Evolutionary conservation across 2,329 filamentous ascomycete species (phyloP).

Genomic region (Emydomyces testavorans): DNA sequence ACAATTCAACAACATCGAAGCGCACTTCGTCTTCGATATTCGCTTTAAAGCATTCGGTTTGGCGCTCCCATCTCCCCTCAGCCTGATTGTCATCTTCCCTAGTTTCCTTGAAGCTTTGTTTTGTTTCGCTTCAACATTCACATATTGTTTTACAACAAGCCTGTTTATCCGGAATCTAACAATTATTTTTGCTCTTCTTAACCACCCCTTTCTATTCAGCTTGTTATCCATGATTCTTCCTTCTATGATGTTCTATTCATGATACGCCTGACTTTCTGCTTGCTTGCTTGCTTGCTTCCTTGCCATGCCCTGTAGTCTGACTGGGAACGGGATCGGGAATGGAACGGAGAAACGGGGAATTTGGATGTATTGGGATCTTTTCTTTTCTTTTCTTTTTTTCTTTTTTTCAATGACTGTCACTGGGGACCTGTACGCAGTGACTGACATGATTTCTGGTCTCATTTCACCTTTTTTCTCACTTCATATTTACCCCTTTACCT

Average conservation of each 20-base stretch:
- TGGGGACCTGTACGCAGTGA: neutral
- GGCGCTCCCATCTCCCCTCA: constrained; percentile 4
- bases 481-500: neutral
- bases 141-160: neutral
- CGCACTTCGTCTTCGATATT: neutral
- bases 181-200: neutral
- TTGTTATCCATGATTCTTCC: neutral
- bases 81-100: neutral
- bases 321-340: constrained; percentile 8
- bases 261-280: constrained; percentile 1
- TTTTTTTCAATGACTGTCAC: neutral
- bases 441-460: neutral
- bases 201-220: neutral
- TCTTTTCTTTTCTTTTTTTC: neutral
- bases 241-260: constrained; percentile 12
- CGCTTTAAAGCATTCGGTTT: neutral
- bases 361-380: neutral
- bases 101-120: neutral
- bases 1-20: neutral
- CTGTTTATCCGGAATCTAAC: neutral
- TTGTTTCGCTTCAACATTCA: neutral
- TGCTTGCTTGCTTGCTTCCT: constrained; percentile 7
- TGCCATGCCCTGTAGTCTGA: constrained; percentile 4
- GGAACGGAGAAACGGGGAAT: constrained; percentile 11
- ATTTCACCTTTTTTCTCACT: neutral